Percentiles rank a stretch among this genome's conserved stretches.
Conservation (phyloP, 2,329 filamentous ascomycete species). For the Aspergillus arachidicola region DNA sequence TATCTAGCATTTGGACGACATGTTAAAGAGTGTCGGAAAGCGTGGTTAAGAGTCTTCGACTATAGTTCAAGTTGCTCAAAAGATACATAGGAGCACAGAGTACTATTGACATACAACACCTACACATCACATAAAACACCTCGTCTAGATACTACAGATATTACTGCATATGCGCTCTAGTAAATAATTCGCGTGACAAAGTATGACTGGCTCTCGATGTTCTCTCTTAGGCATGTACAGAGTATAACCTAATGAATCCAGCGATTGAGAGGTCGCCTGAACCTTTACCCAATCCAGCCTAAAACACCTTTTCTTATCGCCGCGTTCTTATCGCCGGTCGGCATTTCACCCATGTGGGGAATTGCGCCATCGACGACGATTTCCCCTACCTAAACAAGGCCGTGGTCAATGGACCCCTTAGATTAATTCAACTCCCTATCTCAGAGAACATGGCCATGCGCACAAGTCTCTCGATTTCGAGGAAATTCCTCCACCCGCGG, state of each 20-base stretch:
- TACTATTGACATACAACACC: neutral
- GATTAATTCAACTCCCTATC: neutral
- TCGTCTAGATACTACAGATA: neutral
- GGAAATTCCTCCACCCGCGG: constrained; percentile 17
- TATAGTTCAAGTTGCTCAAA: neutral
- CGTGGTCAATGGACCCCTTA: neutral
- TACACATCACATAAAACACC: neutral
- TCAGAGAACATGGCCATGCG: constrained; percentile 19
- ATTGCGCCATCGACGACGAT: neutral
- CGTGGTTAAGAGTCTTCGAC: constrained; percentile 22
- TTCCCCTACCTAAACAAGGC: neutral
- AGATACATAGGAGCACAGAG: neutral
- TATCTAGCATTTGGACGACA: constrained; percentile 43
- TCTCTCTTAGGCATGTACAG: neutral
- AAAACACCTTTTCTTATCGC: neutral
- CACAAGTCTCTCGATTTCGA: constrained; percentile 13
- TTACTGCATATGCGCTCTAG: neutral
- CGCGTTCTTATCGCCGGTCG: neutral
- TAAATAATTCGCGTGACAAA: neutral
- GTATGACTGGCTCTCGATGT: neutral
- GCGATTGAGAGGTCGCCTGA: neutral
- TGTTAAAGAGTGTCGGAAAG: constrained; percentile 40
- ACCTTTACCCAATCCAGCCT: neutral
- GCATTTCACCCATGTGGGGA: neutral
- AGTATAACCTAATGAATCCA: neutral